Evolutionary conservation across 345 rosid species (phyloP).

Genomic region (Eucalyptus cloeziana): DNA sequence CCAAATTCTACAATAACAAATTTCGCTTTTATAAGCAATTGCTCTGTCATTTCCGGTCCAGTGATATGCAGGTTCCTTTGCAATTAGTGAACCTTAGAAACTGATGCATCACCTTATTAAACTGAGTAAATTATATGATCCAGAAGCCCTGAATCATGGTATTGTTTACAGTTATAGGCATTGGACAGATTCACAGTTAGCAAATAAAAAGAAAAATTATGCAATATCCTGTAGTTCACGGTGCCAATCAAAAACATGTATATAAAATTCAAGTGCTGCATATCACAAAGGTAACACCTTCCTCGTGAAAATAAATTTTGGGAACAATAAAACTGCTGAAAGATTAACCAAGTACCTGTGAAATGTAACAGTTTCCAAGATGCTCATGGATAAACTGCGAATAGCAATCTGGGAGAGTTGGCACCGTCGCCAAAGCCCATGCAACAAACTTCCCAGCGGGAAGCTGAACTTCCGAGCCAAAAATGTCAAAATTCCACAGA

Average conservation of each 20-base stretch:
- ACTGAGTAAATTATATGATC: neutral
- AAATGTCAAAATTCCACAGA: conserved; percentile 45
- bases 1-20: neutral
- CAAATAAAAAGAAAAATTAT: neutral
- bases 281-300: neutral
- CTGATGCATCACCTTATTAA: neutral
- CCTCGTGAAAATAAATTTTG: neutral
- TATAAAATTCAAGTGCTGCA: neutral
- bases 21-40: neutral
- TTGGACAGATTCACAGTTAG: neutral
- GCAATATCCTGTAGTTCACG: neutral
- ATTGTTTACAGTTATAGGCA: neutral
- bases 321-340: neutral
- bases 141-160: neutral
- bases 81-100: neutral
- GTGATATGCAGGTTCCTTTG: neutral
- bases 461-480: conserved; percentile 34
- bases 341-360: conserved; percentile 19
- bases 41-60: neutral
- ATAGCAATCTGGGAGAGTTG: conserved; percentile 51
- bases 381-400: conserved; percentile 39
- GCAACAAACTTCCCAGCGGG: conserved; percentile 55
- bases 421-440: conserved; percentile 51
- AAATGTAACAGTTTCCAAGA: conserved; percentile 17
- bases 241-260: neutral